Percentiles rank a stretch among this genome's conserved stretches.
phyloP scores from a whole-genome alignment of 441 rosid genomes.

The Sinapis alba region DNA sequence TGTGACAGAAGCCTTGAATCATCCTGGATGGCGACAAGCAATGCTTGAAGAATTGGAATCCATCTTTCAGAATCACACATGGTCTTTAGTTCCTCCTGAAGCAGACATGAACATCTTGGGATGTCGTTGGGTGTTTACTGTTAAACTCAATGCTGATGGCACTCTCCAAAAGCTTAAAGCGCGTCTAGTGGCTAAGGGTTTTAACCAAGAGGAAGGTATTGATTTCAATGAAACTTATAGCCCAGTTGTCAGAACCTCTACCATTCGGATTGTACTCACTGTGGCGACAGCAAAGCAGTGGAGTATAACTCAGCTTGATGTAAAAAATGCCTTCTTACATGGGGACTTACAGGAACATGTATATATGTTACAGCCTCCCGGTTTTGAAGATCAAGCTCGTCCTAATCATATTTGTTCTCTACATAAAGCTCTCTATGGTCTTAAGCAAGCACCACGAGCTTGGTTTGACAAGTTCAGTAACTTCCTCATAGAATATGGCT shows the following conservation, averaged over 20 bases:
- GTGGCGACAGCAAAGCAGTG: neutral
- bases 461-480: neutral
- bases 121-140: neutral
- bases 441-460: neutral
- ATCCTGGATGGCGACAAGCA: neutral
- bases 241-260: neutral
- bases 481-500: neutral
- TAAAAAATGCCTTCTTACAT: neutral
- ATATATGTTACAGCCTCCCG: neutral
- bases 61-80: neutral
- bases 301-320: neutral
- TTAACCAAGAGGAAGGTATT: neutral
- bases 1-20: fast-evolving
- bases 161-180: neutral
- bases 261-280: neutral
- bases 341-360: neutral
- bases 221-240: neutral
- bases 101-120: neutral
- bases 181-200: neutral
- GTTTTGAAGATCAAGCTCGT: neutral
- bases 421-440: neutral
- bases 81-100: neutral
- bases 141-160: neutral
- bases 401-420: neutral
- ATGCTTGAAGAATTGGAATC: neutral